Base-by-base conservation (phyloP, 306 rosid species). In the Alnus glutinosa region DNA sequence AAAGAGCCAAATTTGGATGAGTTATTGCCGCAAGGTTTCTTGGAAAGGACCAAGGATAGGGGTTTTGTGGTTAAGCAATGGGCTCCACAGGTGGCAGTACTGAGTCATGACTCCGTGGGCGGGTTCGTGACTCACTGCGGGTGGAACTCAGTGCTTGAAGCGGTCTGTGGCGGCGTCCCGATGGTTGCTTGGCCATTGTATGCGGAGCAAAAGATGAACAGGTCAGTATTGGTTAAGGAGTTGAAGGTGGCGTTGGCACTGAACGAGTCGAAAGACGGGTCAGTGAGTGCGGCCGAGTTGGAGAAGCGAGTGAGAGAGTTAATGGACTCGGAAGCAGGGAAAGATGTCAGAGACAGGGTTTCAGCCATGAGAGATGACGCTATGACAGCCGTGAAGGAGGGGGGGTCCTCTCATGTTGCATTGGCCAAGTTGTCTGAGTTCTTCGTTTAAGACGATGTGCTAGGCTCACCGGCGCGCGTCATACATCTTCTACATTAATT, bases 51-150 rank as follows among this genome's bases (percentile, higher is more conserved):
- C 71, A 66, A 66, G 11, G 48, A 66, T 34, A 63, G 70, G 46
- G 70, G 47, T 36, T 63, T 63, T 15, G 70, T 63, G 4, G 8
- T 63, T 4, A 63, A 63, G 34, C 70, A 63, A 63, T 63, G 70
- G 70, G 70, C 70, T 34, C 47, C 70, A 2, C 47, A 63, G 70
- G 12, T 77, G 75, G 82, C 51, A 51, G 52, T 77, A 30, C 64
- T 51, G 59, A 80, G 47, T 36, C 70, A 63, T 28, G 30, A 51
- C 63, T 80, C 85, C 10, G 77, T 80, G 44, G 80, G 85, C 2
- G 84, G 57, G 9, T 84, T 84, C n/a, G 82, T 84, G 80, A 84
- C 82, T 54, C 87, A 84, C 12, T 84, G 84, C 14, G 87, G 87
- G 50, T 80, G 87, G 84, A 82, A 82, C 81, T 82, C 87, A 9